Conservation (phyloP, 441 rosid species). For the Sinapis alba region DNA sequence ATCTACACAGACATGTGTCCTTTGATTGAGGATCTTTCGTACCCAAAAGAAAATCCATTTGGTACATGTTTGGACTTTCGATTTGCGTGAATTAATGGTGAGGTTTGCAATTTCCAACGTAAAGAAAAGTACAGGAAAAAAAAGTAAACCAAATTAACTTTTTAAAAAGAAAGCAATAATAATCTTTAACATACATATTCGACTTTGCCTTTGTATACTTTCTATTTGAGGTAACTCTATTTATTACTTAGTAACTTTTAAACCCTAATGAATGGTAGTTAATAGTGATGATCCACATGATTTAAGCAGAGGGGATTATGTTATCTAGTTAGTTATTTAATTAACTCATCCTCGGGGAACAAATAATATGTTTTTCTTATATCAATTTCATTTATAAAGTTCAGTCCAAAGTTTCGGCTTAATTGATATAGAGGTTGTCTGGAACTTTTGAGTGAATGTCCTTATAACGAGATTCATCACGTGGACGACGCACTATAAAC, state of each 20-base stretch:
- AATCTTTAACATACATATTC: neutral
- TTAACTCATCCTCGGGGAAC: neutral
- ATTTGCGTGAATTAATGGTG: conserved; percentile 15
- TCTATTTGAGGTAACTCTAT: neutral
- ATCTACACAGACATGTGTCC: conserved; percentile 23
- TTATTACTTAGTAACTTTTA: neutral
- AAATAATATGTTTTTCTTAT: neutral
- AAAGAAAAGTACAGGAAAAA: neutral
- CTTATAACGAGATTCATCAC: conserved; percentile 10
- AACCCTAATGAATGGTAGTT: neutral
- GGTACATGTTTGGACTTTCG: conserved; percentile 23
- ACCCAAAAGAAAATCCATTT: neutral
- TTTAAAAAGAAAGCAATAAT: neutral
- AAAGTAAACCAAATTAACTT: neutral
- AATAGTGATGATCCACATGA: conserved; percentile 21
- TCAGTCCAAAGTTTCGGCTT: conserved; percentile 34
- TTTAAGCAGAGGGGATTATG: neutral
- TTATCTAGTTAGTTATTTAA: neutral
- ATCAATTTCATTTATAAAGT: neutral
- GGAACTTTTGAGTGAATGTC: conserved; percentile 22
- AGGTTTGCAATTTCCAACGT: conserved; percentile 25
- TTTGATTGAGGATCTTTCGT: conserved; percentile 34
- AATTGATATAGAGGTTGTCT: conserved; percentile 7
- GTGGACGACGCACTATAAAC: conserved; percentile 23
- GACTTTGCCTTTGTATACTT: neutral